Evolutionary conservation across 306 rosid species (phyloP).

Genomic region (Cucurbita argyrosperma): DNA sequence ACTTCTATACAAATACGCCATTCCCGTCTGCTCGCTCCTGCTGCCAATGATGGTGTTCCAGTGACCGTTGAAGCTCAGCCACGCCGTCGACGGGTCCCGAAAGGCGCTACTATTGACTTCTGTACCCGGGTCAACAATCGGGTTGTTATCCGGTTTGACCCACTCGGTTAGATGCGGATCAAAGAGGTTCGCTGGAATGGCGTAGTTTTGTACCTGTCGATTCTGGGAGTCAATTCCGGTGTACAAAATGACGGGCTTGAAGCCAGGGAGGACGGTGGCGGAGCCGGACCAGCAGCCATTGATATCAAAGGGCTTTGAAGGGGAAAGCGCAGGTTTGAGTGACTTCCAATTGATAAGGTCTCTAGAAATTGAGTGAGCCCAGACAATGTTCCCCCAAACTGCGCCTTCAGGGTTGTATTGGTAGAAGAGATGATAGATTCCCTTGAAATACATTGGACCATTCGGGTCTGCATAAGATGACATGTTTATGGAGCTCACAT

Average conservation of each 20-base stretch:
- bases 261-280: slow-evolving; percentile 48
- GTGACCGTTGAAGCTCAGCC: slow-evolving; percentile 36
- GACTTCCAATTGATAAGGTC: slow-evolving; percentile 23
- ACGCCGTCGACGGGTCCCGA: slow-evolving; percentile 76
- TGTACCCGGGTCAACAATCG: slow-evolving; percentile 10
- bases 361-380: slow-evolving; percentile 82
- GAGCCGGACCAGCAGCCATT: slow-evolving; percentile 92
- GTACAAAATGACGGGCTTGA: slow-evolving; percentile 55
- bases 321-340: slow-evolving; percentile 22
- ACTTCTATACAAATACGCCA: slow-evolving; percentile 50
- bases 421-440: slow-evolving; percentile 70
- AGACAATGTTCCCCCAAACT: slow-evolving; percentile 80
- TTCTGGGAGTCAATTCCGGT: slow-evolving; percentile 38
- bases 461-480: too few species aligned
- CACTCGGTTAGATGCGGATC: slow-evolving; percentile 50
- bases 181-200: slow-evolving; percentile 38
- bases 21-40: slow-evolving; percentile 22
- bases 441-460: slow-evolving; percentile 66
- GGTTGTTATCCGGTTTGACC: slow-evolving; percentile 59
- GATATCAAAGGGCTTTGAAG: slow-evolving; percentile 59
- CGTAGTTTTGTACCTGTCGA: slow-evolving; percentile 54
- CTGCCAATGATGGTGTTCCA: slow-evolving; percentile 66
- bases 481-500: not conserved
- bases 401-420: slow-evolving; percentile 82
- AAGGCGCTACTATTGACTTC: slow-evolving; percentile 29